Base-by-base conservation (phyloP, 805 yeast species). In the Torulaspora microellipsoides region DNA sequence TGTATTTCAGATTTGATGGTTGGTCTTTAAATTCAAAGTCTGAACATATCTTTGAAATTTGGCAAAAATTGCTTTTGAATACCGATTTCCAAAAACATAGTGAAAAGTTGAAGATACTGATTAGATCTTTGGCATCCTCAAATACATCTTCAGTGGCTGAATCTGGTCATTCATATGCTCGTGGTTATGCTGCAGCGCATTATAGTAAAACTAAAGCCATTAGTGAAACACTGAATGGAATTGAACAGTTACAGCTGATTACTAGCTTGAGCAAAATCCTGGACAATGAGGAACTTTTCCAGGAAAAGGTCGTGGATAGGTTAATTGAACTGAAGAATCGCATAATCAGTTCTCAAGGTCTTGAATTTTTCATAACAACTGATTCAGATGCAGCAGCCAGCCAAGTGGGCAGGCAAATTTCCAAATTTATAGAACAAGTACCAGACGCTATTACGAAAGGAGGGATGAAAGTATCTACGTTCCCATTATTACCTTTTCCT, bases 91-190 rank as follows among this genome's bases (percentile, higher is more conserved):
- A 62, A 15, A 67, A 71, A 31, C 78, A 80, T 46, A 68, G 79
- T 38, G 83, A 80, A 41, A 91, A 89, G 58, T 70, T 93, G 46
- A 71, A 78, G 45, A 78, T 85, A 1, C 70, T 93, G 56, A 78
- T 93, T 33, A 84, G 84, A 56, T 76, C 83, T 32, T 63, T 83
- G 55, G 83, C 85, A 0, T 81, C 89, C 28, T 90, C 87, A 54
- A 85, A 86, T 56, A 69, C 87, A 45, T 81, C 90, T 55, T 71
- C 76, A 6, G 79, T 93, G 40, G 90, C 96, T 8, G 93, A 90
- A 45, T 71, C 84, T 43, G 99, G 99, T 0, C 97, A 93, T 59
- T 69, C 82, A 1, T 90, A 76, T 65, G 96, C 98, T 2, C 75
- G 80, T 52, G 71, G 80, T 4, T 76, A 70, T 54, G 81, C 95